Percentiles rank a stretch among this genome's conserved stretches.
These are phyloP conservation scores for Colletotrichum sp. DNA, from an alignment of 2,329 filamentous ascomycete species.

Conservation along the genomic window DNA sequence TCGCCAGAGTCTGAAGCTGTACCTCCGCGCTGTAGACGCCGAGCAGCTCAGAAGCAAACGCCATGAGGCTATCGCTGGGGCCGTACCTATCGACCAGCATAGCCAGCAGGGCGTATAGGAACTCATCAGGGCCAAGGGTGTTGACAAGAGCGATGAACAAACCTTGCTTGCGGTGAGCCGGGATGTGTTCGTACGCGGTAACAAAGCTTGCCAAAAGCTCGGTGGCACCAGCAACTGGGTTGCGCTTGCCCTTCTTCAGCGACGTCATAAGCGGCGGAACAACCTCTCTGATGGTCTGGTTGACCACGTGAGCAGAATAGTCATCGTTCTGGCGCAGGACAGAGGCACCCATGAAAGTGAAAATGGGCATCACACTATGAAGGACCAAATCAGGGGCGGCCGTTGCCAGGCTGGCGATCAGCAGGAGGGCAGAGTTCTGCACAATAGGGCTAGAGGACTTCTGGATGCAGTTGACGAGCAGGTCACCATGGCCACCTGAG, in stretches of 20 bases:
- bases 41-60: slow-evolving; percentile 78
- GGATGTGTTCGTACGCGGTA: slow-evolving; percentile 95
- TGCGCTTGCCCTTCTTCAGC: slow-evolving; percentile 79
- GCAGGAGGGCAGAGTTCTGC: slow-evolving; percentile 86
- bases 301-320: slow-evolving; percentile 95
- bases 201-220: slow-evolving; percentile 96
- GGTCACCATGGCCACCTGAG: slow-evolving; percentile 82
- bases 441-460: slow-evolving; percentile 91
- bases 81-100: slow-evolving; percentile 93
- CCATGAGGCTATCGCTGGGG: slow-evolving; percentile 72
- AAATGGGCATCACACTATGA: slow-evolving; percentile 98
- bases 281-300: slow-evolving; percentile 92
- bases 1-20: slow-evolving; percentile 80
- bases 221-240: slow-evolving; percentile 79
- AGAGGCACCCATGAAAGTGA: slow-evolving; percentile 96
- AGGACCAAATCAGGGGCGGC: slow-evolving; percentile 90
- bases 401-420: slow-evolving; percentile 86
- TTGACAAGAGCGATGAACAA: slow-evolving; percentile 86
- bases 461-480: slow-evolving; percentile 93
- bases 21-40: slow-evolving; percentile 74
- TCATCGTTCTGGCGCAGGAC: slow-evolving; percentile 93
- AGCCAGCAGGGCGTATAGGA: slow-evolving; percentile 84
- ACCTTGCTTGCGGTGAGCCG: slow-evolving; percentile 80
- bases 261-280: slow-evolving; percentile 90
- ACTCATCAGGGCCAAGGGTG: slow-evolving; percentile 85